Evolutionary conservation across 306 rosid species (phyloP).

Genomic region (Dryas octopetala): DNA sequence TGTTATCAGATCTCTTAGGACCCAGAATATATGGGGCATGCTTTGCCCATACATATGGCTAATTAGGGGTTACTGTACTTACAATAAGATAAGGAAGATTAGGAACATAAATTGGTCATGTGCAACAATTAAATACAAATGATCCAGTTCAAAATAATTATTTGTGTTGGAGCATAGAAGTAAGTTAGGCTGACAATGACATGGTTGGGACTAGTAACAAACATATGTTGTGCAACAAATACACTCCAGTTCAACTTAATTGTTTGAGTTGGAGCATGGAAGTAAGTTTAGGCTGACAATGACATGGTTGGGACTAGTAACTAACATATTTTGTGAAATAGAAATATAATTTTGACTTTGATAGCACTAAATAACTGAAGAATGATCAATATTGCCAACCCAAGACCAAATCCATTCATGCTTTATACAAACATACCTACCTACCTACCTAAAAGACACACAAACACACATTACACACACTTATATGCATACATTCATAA

Average conservation of each 20-base stretch:
- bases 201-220: background rate
- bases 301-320: background rate
- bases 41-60: too few relatives aligned
- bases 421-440: background rate
- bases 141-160: background rate
- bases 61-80: too few relatives aligned
- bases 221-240: background rate
- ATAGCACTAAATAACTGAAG: background rate
- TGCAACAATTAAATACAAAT: background rate
- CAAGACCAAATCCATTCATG: background rate
- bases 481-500: background rate
- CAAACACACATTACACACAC: background rate
- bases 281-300: too few relatives aligned
- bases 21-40: background rate
- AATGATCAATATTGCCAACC: background rate
- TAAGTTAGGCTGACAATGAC: conserved; percentile 2
- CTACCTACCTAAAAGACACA: background rate
- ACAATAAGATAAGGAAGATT: background rate
- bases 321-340: background rate
- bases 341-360: conserved; percentile 7
- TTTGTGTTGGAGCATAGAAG: background rate
- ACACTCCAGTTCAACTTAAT: too few relatives aligned
- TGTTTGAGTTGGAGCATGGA: too few relatives aligned
- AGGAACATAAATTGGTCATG: background rate
- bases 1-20: background rate